phyloP scores from a whole-genome alignment of 305 asterid genomes.

The Coffea humblotiana region DNA sequence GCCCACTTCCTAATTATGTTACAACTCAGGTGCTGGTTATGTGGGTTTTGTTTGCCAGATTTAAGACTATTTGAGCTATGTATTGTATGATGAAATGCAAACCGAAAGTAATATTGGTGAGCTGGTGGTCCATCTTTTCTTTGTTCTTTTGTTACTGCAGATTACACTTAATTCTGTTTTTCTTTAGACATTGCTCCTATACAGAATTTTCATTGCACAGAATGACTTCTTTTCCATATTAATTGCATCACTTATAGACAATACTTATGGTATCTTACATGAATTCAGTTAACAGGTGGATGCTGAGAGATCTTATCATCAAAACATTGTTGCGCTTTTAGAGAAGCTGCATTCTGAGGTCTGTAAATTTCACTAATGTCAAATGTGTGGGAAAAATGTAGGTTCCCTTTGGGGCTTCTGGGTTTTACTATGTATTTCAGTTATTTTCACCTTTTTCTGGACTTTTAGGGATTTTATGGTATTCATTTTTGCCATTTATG shows the following conservation, averaged over 20 bases:
- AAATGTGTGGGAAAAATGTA: not conserved
- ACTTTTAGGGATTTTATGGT: constrained; percentile 6
- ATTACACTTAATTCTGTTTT: not conserved
- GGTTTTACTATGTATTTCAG: not conserved
- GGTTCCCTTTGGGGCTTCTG: not conserved
- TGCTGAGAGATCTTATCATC: constrained; percentile 93
- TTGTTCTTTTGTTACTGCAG: not conserved
- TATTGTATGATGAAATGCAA: not conserved
- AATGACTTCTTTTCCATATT: not conserved
- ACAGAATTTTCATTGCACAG: not conserved
- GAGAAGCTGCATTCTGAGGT: constrained; percentile 92
- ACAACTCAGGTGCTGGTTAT: not conserved
- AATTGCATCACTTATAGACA: not conserved
- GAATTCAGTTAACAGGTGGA: constrained; percentile 61
- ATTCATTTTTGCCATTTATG: constrained; percentile 15
- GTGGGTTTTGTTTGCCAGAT: not conserved
- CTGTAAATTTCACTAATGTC: constrained; percentile 11
- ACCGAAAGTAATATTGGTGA: constrained; percentile 1
- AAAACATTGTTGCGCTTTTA: constrained; percentile 58
- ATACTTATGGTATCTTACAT: constrained; percentile 23
- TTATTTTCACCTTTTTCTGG: no score
- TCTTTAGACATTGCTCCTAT: not conserved
- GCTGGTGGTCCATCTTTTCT: not conserved
- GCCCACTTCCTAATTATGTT: not conserved
- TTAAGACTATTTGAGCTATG: not conserved